Evolutionary conservation across 257 asterid species (phyloP).

Genomic region (Misopates orontium): DNA sequence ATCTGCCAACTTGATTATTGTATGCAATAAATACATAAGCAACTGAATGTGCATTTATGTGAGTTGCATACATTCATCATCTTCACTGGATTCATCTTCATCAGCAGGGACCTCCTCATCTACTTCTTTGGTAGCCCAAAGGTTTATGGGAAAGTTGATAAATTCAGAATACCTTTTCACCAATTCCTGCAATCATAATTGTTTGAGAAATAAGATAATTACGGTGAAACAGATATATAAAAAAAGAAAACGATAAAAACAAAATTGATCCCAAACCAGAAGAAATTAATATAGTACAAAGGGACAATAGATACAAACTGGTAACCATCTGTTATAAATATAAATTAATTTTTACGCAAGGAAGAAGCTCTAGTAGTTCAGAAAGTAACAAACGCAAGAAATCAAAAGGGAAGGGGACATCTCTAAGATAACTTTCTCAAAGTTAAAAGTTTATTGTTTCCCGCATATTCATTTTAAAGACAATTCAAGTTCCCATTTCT

Average conservation of each 20-base stretch:
- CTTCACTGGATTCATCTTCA: slow-evolving; percentile 70
- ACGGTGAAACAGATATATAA: slow-evolving; percentile 1
- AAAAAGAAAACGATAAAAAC: not conserved
- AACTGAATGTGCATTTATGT: slow-evolving; percentile 9
- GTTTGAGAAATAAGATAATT: slow-evolving; percentile 8
- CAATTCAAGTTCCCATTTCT: no score
- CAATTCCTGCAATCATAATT: slow-evolving; percentile 48
- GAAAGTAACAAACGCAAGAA: not conserved
- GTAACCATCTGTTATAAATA: not conserved
- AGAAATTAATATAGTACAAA: not conserved
- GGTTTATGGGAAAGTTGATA: slow-evolving; percentile 71
- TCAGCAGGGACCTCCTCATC: slow-evolving; percentile 89
- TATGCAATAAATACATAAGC: not conserved
- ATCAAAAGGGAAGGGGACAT: not conserved
- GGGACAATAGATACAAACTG: not conserved
- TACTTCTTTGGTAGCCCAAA: slow-evolving; percentile 82
- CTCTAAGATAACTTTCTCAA: not conserved
- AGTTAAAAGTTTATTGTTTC: no score
- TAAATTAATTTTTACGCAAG: not conserved
- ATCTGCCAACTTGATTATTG: not conserved
- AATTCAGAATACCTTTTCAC: slow-evolving; percentile 79
- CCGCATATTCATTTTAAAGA: no score
- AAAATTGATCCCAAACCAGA: not conserved
- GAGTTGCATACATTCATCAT: slow-evolving; percentile 60
- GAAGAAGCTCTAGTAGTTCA: not conserved